These are phyloP conservation scores for Thermochaetoides thermophila DNA, from an alignment of 495 filamentous ascomycete genomes.

Conservation along the genomic window DNA sequence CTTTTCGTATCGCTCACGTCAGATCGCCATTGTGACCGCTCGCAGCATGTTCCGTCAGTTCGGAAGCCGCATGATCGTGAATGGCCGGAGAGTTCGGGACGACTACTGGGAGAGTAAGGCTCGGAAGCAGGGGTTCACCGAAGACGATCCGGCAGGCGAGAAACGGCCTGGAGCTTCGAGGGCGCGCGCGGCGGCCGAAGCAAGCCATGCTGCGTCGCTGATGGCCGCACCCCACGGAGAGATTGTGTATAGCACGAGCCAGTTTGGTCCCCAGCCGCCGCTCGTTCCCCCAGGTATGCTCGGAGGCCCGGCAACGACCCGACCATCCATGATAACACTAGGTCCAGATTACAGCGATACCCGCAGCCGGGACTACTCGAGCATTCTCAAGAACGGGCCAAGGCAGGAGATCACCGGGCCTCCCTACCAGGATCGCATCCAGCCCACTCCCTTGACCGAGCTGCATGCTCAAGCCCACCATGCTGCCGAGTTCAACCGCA, in stretches of 20 bases:
- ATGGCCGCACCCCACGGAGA: slow-evolving; percentile 54
- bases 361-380: slow-evolving; percentile 65
- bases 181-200: slow-evolving; percentile 67
- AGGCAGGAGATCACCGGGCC: slow-evolving; percentile 82
- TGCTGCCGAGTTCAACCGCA: slow-evolving; percentile 80
- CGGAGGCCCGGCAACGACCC: slow-evolving; percentile 42
- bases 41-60: slow-evolving; percentile 99
- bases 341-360: slow-evolving; percentile 62
- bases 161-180: slow-evolving; percentile 89
- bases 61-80: slow-evolving; percentile 83
- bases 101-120: slow-evolving; percentile 99
- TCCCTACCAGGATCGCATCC: slow-evolving; percentile 75
- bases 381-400: slow-evolving; percentile 55
- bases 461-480: slow-evolving; percentile 78
- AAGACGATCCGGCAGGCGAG: slow-evolving; percentile 90
- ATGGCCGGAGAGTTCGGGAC: slow-evolving; percentile 81
- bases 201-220: slow-evolving; percentile 29
- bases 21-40: slow-evolving; percentile 98
- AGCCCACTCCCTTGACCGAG: slow-evolving; percentile 64
- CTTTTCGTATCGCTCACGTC: slow-evolving; percentile 92
- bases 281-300: slow-evolving; percentile 58
- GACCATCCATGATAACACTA: slow-evolving; percentile 63
- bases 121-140: slow-evolving; percentile 92
- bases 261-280: slow-evolving; percentile 45
- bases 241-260: slow-evolving; percentile 71